Evolutionary conservation across 1,284 basidiomycete species (phyloP).

Genomic region (Sporisorium graminicola): DNA sequence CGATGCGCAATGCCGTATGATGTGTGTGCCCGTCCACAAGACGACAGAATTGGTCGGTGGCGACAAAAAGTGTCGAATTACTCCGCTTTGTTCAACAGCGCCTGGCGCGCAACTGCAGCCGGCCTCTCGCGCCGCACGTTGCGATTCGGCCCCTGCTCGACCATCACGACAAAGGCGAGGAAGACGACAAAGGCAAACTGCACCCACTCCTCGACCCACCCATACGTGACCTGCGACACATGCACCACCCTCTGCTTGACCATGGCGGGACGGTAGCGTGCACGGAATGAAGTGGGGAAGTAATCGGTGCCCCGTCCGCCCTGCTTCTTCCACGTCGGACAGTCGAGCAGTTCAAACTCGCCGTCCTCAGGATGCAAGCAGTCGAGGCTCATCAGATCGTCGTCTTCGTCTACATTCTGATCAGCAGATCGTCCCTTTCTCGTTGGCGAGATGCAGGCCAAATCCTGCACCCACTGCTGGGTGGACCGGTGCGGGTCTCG

Average conservation of each 20-base stretch:
- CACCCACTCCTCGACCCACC: conserved; percentile 60
- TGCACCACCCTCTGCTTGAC: conserved; percentile 54
- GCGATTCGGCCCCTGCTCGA: conserved; percentile 45
- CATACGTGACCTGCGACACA: conserved; percentile 49
- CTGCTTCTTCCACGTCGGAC: conserved; percentile 47
- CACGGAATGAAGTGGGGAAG: conserved; percentile 54
- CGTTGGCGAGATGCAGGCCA: conserved; percentile 22
- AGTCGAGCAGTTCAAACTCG: conserved; percentile 56
- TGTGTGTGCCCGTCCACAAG: neutral
- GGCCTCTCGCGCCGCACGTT: conserved; percentile 17
- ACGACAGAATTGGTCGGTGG: neutral
- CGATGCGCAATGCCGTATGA: neutral
- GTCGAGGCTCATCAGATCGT: conserved; percentile 18
- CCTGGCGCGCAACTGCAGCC: conserved; percentile 2
- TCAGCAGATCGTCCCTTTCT: neutral
- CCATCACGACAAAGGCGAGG: conserved; percentile 59
- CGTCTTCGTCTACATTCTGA: conserved; percentile 2
- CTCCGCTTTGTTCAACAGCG: conserved; percentile 16
- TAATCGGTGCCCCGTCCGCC: conserved; percentile 57
- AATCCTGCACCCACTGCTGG: conserved; percentile 32
- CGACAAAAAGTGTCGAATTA: too few relatives aligned
- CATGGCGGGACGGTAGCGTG: conserved; percentile 57
- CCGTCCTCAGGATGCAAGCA: conserved; percentile 33
- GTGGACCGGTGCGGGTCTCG: conserved; percentile 29
- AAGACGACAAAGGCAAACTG: conserved; percentile 60